These are phyloP conservation scores for Thuidium tamariscinum DNA, from an alignment of 225 moss, liverwort and hornwort species.

Conservation along the genomic window DNA sequence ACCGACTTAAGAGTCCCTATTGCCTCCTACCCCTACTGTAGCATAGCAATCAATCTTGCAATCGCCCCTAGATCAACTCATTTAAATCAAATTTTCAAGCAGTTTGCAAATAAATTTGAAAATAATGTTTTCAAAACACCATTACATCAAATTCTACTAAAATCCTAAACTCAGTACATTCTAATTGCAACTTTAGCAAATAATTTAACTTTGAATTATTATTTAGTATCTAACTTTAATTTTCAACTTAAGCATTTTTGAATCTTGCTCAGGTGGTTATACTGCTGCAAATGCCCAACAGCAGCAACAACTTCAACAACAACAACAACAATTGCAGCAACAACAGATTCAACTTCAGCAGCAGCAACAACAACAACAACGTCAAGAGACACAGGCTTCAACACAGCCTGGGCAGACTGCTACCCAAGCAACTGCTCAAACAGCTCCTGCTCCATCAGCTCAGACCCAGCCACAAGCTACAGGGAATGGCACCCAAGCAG, in stretches of 20 bases:
- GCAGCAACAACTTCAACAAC: background rate
- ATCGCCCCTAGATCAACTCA: background rate
- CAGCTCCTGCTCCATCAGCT: slow-evolving; percentile 10
- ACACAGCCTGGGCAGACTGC: slow-evolving; percentile 11
- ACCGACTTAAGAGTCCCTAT: background rate
- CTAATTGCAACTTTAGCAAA: background rate
- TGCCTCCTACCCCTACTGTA: background rate
- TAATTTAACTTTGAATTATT: background rate
- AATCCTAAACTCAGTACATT: background rate
- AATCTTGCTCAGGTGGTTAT: background rate
- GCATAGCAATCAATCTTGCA: background rate
- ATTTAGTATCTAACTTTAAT: background rate
- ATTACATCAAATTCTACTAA: background rate
- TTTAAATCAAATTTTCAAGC: background rate
- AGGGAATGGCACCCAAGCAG: slow-evolving; percentile 16
- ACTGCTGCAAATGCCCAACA: background rate
- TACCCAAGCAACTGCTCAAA: slow-evolving; percentile 9
- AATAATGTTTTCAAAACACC: background rate
- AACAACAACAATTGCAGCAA: background rate
- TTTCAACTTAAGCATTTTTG: background rate
- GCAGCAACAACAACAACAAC: slow-evolving; percentile 1
- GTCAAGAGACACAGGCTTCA: slow-evolving; percentile 18
- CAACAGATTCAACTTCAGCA: background rate
- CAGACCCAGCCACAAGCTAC: slow-evolving; percentile 24
- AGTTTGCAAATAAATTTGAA: background rate